Evolutionary conservation across 257 asterid species (phyloP), one percentile per base, ranked within the genome.

Genomic region (Craterostigma plantagineum): DNA sequence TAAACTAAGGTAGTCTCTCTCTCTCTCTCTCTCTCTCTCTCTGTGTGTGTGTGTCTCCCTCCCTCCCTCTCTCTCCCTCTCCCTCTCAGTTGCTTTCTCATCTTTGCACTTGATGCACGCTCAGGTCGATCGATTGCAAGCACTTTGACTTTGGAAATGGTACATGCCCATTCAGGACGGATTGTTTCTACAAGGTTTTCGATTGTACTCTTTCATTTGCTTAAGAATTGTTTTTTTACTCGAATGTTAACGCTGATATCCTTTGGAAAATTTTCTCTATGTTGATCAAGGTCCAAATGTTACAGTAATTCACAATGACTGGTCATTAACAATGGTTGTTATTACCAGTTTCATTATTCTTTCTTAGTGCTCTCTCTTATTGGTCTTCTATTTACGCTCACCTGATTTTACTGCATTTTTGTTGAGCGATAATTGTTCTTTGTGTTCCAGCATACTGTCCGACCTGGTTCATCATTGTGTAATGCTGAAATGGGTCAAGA

Each of bases 121-220:
- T n/a, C 70, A 90, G 98, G 67, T 79, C 94, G 57, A 90, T 83
- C 45, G 92, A 90, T 52, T 90, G 98, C 81, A 90, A 71, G 76
- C 94, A 90, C 72, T 90, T 83, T 49, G 91, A 90, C 68, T 90
- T 77, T 61, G 98, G 98, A 56, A 75, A 77, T 64, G 95, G 95
- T 14, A 64, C 72, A 50, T 90, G 98, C 66, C 98, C 95, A 38
- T 90, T 90, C 63, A 91, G 95, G 47, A 72, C 91, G 41, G 79
- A 91, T 60, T 90, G 98, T 61, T 90, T 90, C 52, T 90, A 90
- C 74, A 79, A 66, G 98, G 98, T 90, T 67, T 39, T 4, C 16
- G 9, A 3, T 7, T 18, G 41, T 33, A 10, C 40, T 36, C 11
- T 46, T 45, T 43, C 35, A 51, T 51, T 33, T 14, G 14, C 8